A percentile compares a stretch with the other conserved stretches of the same genome.
Conservation (phyloP, 108 stramenopile species). For the Mediolabrus comicus region DNA sequence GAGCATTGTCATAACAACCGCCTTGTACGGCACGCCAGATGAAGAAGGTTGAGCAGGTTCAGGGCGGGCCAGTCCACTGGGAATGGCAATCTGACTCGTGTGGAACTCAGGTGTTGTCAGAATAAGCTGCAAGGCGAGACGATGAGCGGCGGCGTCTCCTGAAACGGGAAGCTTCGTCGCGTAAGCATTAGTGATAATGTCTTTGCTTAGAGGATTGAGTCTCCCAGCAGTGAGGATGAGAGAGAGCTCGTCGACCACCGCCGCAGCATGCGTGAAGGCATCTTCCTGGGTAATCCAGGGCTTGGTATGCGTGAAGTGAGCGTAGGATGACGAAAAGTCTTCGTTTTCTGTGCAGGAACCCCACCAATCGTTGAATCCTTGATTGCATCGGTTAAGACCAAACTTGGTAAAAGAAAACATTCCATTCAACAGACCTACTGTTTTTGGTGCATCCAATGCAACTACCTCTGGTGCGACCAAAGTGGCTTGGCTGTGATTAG, state of each 20-base stretch:
- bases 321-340: conserved; percentile 4
- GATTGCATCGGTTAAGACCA: conserved; percentile 45
- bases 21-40: conserved; percentile 52
- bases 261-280: neutral
- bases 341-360: conserved; percentile 25
- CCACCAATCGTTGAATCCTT: conserved; percentile 27
- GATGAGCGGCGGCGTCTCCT: neutral
- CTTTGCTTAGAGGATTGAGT: conserved; percentile 37
- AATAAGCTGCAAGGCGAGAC: conserved; percentile 41
- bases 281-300: conserved; percentile 19
- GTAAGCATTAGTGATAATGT: conserved; percentile 25
- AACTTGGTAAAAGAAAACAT: conserved; percentile 46
- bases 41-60: neutral
- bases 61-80: conserved; percentile 13
- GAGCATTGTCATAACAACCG: conserved; percentile 57
- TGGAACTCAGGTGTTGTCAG: conserved; percentile 71
- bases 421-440: conserved; percentile 47
- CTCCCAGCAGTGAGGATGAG: conserved; percentile 56
- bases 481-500: conserved; percentile 2
- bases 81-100: conserved; percentile 35
- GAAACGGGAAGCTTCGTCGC: neutral
- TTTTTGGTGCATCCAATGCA: conserved; percentile 44
- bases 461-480: conserved; percentile 48
- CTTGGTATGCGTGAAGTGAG: neutral
- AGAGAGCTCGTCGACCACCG: conserved; percentile 38